Conservation (phyloP, 2,329 filamentous ascomycete genomes). For the Trichocomaceae sp. region DNA sequence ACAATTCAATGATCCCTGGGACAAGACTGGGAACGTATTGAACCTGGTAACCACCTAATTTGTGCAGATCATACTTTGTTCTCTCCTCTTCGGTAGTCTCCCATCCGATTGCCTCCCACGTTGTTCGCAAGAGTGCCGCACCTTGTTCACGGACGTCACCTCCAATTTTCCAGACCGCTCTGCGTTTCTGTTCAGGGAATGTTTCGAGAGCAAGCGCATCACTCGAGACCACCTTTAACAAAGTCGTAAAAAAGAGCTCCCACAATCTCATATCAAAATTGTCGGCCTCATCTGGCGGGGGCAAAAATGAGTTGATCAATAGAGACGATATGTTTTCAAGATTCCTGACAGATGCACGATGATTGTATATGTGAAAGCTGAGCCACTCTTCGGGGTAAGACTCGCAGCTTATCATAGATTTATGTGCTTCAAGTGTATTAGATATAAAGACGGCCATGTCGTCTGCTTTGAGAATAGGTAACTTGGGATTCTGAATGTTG, state of each 20-base stretch:
- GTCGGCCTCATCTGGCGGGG: constrained; percentile 84
- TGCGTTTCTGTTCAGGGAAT: constrained; percentile 91
- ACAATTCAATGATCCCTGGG: constrained; percentile 84
- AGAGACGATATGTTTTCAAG: constrained; percentile 76
- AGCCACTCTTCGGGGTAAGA: constrained; percentile 88
- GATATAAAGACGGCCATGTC: constrained; percentile 70
- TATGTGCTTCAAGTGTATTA: constrained; percentile 74
- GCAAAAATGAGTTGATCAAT: constrained; percentile 75
- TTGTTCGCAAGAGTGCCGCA: constrained; percentile 72
- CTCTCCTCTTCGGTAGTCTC: constrained; percentile 77
- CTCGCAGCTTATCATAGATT: constrained; percentile 81
- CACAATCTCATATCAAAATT: constrained; percentile 88
- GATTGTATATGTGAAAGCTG: constrained; percentile 86
- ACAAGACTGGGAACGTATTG: constrained; percentile 94
- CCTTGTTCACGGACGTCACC: constrained; percentile 91
- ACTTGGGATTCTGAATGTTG: constrained; percentile 65
- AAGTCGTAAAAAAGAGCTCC: constrained; percentile 84
- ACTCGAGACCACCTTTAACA: constrained; percentile 84
- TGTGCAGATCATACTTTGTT: constrained; percentile 67
- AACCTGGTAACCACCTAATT: constrained; percentile 93
- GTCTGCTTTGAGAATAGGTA: constrained; percentile 68
- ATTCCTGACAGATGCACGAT: constrained; percentile 80
- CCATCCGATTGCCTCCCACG: constrained; percentile 97
- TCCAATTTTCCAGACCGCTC: constrained; percentile 97
- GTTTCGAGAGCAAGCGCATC: constrained; percentile 86